Evolutionary conservation across 495 filamentous ascomycete genomes (phyloP).

Genomic region (Xylaria longipes): DNA sequence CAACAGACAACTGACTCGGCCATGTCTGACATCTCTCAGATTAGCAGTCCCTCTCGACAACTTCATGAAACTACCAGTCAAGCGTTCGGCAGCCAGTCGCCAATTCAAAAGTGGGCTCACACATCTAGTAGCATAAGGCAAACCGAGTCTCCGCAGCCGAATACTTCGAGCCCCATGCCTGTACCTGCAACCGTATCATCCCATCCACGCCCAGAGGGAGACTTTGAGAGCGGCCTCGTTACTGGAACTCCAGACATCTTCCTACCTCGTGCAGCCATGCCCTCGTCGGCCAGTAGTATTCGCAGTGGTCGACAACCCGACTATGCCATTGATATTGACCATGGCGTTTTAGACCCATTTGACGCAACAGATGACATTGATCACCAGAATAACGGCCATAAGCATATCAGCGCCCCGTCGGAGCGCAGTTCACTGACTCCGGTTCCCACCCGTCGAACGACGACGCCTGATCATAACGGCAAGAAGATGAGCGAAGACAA

Average conservation of each 20-base stretch:
- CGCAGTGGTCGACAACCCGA: constrained; percentile 50
- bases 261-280: constrained; percentile 23
- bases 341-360: constrained; percentile 29
- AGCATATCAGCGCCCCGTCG: background rate
- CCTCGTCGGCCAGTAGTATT: constrained; percentile 44
- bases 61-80: constrained; percentile 36
- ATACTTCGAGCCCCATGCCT: constrained; percentile 21
- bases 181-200: constrained; percentile 29
- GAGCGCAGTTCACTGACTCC: constrained; percentile 9
- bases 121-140: constrained; percentile 5
- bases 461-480: background rate
- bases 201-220: constrained; percentile 22
- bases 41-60: constrained; percentile 41
- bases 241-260: constrained; percentile 33
- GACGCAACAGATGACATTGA: constrained; percentile 31
- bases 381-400: background rate
- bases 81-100: constrained; percentile 20
- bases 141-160: constrained; percentile 12
- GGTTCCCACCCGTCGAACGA: background rate
- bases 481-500: background rate
- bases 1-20: constrained; percentile 25
- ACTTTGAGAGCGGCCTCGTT: constrained; percentile 29
- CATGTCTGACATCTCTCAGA: constrained; percentile 30
- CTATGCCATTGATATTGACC: constrained; percentile 30
- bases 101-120: background rate